These are phyloP conservation scores for Pythium diclinum DNA, from an alignment of 352 stramenopile species.

Conservation along the genomic window DNA sequence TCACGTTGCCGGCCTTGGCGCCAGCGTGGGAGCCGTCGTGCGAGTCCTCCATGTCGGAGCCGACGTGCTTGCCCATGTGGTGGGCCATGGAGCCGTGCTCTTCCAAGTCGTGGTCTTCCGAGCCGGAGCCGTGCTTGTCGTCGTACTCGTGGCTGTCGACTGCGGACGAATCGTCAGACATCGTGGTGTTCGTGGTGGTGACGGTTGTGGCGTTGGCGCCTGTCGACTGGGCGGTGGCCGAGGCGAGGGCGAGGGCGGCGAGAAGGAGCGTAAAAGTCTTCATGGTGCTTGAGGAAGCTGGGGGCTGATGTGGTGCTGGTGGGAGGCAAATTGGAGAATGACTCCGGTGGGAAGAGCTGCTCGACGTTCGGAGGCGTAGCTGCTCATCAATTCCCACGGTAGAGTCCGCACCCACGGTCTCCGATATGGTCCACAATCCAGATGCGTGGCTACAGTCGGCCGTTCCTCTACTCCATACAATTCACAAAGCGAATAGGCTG, in stretches of 20 bases:
- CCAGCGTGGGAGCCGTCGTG: constrained; percentile 18
- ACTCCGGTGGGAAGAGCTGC: constrained; percentile 4
- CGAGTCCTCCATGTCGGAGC: constrained; percentile 18
- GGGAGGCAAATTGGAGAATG: constrained; percentile 15
- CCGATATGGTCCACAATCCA: background rate
- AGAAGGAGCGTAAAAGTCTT: constrained; percentile 25
- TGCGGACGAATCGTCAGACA: background rate
- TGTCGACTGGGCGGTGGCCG: constrained; percentile 12
- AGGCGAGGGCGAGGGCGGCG: constrained; percentile 15
- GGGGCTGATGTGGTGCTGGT: background rate
- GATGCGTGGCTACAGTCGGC: background rate
- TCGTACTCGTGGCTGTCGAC: background rate
- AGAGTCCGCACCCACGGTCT: background rate
- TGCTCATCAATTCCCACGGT: no score
- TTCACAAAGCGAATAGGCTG: background rate
- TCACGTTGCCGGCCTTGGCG: constrained; percentile 12
- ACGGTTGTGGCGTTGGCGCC: background rate
- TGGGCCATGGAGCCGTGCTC: constrained; percentile 13
- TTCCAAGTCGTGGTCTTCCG: constrained; percentile 4
- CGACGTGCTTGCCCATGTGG: constrained; percentile 8
- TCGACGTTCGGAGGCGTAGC: background rate
- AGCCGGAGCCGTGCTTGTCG: constrained; percentile 11
- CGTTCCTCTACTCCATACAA: background rate
- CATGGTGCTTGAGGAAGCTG: constrained; percentile 10
- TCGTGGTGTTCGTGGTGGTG: constrained; percentile 9